Conservation (phyloP, 192 early-diverging fungal genomes). For the Coemansia sp. region DNA sequence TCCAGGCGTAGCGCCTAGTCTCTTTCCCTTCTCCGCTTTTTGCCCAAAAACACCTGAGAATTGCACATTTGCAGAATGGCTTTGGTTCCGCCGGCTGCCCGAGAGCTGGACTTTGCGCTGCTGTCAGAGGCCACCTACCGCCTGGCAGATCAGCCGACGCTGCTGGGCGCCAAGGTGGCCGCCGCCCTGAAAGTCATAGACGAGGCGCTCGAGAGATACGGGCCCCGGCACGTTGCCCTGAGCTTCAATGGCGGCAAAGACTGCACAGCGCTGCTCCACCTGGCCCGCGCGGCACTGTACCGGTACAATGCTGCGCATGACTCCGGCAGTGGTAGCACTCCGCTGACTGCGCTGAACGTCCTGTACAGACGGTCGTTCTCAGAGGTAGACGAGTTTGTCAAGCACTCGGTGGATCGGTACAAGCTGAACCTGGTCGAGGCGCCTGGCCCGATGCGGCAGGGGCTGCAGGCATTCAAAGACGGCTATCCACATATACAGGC, state of each 20-base stretch:
- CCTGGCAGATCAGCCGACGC: conserved; percentile 17
- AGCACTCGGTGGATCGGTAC: conserved; percentile 64
- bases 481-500: conserved; percentile 53
- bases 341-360: conserved; percentile 69
- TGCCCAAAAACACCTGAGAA: not conserved
- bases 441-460: conserved; percentile 70
- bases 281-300: conserved; percentile 64
- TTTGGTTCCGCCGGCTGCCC: conserved; percentile 15
- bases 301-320: conserved; percentile 13
- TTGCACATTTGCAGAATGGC: conserved; percentile 15
- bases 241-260: conserved; percentile 98
- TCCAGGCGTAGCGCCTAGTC: conserved; percentile 29
- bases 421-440: conserved; percentile 59
- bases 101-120: conserved; percentile 23
- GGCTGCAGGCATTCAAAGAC: conserved; percentile 65
- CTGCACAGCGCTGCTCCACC: conserved; percentile 85
- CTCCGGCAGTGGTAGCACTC: conserved; percentile 1
- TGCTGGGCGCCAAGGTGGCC: conserved; percentile 28
- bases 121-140: conserved; percentile 23
- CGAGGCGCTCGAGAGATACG: conserved; percentile 45
- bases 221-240: conserved; percentile 57
- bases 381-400: conserved; percentile 85
- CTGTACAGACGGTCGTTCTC: conserved; percentile 70
- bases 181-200: conserved; percentile 36
- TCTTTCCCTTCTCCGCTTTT: not conserved